Conservation (phyloP, 805 yeast genomes). For the Ogataea corticis region DNA sequence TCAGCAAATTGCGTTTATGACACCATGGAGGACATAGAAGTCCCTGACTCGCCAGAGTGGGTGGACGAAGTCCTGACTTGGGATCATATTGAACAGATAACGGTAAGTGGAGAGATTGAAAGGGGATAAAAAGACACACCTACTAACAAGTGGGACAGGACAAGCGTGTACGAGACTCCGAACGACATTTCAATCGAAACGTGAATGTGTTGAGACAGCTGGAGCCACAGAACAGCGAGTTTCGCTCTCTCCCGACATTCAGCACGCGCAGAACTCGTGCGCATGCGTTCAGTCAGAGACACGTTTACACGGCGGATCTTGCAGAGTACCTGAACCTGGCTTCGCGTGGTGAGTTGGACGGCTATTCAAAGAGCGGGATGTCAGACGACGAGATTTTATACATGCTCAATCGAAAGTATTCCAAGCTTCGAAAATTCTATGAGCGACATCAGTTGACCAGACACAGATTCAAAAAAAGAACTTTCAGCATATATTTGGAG, state of each 20-base stretch:
- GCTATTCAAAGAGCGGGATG: constrained; percentile 18
- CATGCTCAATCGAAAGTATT: constrained; percentile 33
- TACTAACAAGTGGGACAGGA: constrained; percentile 7
- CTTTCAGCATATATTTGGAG: constrained; percentile 30
- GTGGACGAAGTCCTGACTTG: constrained; percentile 19
- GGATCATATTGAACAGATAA: constrained; percentile 15
- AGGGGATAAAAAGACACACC: background rate
- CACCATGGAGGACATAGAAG: constrained; percentile 8
- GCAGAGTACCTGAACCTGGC: constrained; percentile 34
- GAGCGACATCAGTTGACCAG: constrained; percentile 25
- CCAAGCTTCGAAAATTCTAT: constrained; percentile 28
- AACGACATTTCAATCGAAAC: constrained; percentile 11
- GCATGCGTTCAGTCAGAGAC: constrained; percentile 33
- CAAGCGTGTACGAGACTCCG: constrained; percentile 2
- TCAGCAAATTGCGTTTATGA: constrained; percentile 1
- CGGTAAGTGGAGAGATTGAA: constrained; percentile 8
- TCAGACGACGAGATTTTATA: constrained; percentile 30
- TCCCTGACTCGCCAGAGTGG: constrained; percentile 25
- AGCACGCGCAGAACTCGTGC: constrained; percentile 18
- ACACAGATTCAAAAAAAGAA: constrained; percentile 33
- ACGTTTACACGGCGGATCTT: constrained; percentile 36
- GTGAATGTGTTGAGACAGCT: constrained; percentile 15
- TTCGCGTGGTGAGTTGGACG: constrained; percentile 27
- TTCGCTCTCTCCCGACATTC: constrained; percentile 12
- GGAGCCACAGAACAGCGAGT: constrained; percentile 23